A percentile compares a stretch with the other conserved stretches of the same genome.
These are phyloP conservation scores for Plasmodium ovale DNA, from an alignment of 169 alveolate genomes.

Conservation along the genomic window DNA sequence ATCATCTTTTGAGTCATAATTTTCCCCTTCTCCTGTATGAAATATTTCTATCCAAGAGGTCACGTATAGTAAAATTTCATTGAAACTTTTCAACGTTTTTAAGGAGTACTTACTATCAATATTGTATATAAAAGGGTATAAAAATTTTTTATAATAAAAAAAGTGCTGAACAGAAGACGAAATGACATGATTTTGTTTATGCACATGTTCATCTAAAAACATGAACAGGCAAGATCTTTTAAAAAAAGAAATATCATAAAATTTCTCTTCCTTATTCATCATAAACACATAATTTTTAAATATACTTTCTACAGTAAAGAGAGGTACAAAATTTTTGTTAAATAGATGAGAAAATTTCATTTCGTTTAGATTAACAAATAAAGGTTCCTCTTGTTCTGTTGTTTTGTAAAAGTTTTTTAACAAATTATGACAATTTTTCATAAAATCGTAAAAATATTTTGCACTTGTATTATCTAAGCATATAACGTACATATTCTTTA, in stretches of 20 bases:
- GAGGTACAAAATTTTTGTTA: constrained; percentile 57
- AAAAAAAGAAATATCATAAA: constrained; percentile 42
- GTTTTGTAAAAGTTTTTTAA: neutral
- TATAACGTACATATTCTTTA: constrained; percentile 48
- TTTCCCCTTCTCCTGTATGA: constrained; percentile 47
- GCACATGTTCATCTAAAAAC: constrained; percentile 46
- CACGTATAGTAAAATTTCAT: constrained; percentile 49
- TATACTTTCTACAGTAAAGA: constrained; percentile 10
- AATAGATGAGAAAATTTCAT: constrained; percentile 56
- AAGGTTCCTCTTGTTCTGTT: neutral
- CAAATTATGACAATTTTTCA: constrained; percentile 26
- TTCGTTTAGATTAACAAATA: constrained; percentile 23
- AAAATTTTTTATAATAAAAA: constrained; percentile 50
- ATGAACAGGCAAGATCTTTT: constrained; percentile 66
- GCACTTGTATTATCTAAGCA: constrained; percentile 61
- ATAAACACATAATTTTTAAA: constrained; percentile 56
- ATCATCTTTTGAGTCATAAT: neutral
- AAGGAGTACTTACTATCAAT: constrained; percentile 35
- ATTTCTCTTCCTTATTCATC: constrained; percentile 42
- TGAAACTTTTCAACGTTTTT: constrained; percentile 30
- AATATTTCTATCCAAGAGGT: constrained; percentile 69
- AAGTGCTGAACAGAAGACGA: constrained; percentile 55
- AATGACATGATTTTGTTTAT: constrained; percentile 53
- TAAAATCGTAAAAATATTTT: constrained; percentile 36
- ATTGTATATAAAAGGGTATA: constrained; percentile 61